Evolutionary conservation across 2,329 filamentous ascomycete genomes (phyloP).

Genomic region (Xylariaceae sp.): DNA sequence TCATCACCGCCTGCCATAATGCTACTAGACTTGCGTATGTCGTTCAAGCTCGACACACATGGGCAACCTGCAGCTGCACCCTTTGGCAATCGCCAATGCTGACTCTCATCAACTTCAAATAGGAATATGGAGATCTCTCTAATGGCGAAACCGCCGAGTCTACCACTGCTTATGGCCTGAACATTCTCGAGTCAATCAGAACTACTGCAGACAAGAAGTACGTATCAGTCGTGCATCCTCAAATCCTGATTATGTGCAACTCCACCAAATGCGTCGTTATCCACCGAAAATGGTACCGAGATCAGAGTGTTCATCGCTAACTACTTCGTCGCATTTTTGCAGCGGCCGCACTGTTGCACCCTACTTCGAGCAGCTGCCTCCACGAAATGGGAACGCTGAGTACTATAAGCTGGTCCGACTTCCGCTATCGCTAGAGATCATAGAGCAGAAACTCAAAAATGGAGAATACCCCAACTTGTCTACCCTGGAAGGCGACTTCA

Average conservation of each 20-base stretch:
- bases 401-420: conserved; percentile 76
- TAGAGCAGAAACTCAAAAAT: conserved; percentile 69
- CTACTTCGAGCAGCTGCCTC: conserved; percentile 69
- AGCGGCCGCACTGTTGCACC: conserved; percentile 71
- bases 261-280: no score
- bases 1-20: neutral
- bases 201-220: conserved; percentile 79
- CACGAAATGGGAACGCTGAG: conserved; percentile 58
- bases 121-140: conserved; percentile 44
- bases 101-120: conserved; percentile 5
- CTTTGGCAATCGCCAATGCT: conserved; percentile 1
- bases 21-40: no score
- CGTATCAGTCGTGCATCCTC: conserved; percentile 24
- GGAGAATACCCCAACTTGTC: conserved; percentile 67
- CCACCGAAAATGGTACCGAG: neutral
- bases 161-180: conserved; percentile 66
- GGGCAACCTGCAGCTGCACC: conserved; percentile 1
- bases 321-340: conserved; percentile 15
- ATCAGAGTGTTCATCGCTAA: conserved; percentile 10
- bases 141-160: conserved; percentile 61
- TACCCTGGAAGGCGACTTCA: conserved; percentile 77
- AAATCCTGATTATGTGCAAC: no score
- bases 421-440: conserved; percentile 72
- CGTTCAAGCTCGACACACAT: no score
- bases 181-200: conserved; percentile 71